phyloP scores from a whole-genome alignment of 768 basidiomycete genomes.

The Tricholoma sp. region DNA sequence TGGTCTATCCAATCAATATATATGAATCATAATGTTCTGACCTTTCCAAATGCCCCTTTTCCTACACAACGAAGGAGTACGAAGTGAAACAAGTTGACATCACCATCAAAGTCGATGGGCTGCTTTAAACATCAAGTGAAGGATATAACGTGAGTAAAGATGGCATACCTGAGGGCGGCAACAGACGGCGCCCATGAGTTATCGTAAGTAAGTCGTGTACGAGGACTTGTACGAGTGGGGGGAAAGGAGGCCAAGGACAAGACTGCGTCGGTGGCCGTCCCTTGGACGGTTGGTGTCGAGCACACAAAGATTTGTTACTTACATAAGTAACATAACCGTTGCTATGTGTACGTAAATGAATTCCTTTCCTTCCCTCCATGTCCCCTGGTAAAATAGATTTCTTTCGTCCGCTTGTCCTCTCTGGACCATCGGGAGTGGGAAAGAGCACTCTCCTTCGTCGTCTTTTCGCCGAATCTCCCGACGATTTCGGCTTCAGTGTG shows the following conservation, averaged over 20 bases:
- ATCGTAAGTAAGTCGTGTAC: slow-evolving; percentile 25
- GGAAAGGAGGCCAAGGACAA: slow-evolving; percentile 8
- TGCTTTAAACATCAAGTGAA: slow-evolving; percentile 24
- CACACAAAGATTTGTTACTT: not conserved
- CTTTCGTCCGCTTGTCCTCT: slow-evolving; percentile 77
- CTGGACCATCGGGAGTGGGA: slow-evolving; percentile 90
- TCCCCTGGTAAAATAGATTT: slow-evolving; percentile 31
- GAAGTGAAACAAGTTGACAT: slow-evolving; percentile 96
- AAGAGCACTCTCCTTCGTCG: slow-evolving; percentile 86
- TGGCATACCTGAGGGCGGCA: slow-evolving; percentile 70
- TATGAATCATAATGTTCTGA: slow-evolving; percentile 24
- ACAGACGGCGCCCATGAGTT: slow-evolving; percentile 75
- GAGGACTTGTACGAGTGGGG: not conserved
- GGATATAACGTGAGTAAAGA: slow-evolving; percentile 1
- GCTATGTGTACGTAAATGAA: no score
- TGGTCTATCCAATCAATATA: not conserved
- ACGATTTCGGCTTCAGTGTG: slow-evolving; percentile 88
- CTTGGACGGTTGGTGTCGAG: not conserved
- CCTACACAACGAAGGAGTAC: slow-evolving; percentile 93
- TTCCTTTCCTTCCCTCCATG: slow-evolving; percentile 11
- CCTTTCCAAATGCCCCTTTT: slow-evolving; percentile 99
- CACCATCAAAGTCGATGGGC: slow-evolving; percentile 95
- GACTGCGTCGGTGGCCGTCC: not conserved
- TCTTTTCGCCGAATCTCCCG: slow-evolving; percentile 76
- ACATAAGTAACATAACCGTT: not conserved